Evolutionary conservation across 2,329 filamentous ascomycete species (phyloP).

Genomic region (Botrytis porri): DNA sequence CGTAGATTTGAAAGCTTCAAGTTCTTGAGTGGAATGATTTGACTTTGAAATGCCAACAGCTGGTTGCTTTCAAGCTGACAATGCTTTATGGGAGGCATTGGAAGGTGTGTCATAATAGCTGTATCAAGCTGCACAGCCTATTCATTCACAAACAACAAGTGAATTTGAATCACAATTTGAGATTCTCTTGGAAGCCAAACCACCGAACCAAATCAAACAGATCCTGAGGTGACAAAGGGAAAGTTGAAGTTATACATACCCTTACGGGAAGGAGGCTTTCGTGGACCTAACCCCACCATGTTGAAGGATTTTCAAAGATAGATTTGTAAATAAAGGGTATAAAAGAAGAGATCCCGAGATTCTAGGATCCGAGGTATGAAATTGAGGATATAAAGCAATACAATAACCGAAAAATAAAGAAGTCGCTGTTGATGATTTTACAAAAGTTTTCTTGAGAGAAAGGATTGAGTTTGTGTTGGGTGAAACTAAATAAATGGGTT

Average conservation of each 20-base stretch:
- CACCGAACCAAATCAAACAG: neutral
- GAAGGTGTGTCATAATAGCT: neutral
- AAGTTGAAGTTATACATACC: constrained; percentile 52
- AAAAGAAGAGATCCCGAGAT: neutral
- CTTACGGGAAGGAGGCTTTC: constrained; percentile 66
- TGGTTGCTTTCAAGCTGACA: neutral
- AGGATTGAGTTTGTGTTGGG: constrained; percentile 2
- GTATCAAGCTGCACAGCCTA: neutral
- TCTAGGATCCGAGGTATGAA: neutral
- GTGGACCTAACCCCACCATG: constrained; percentile 65
- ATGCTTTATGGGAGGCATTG: neutral
- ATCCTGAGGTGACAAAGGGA: neutral
- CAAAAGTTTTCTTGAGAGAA: neutral
- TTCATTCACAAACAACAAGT: neutral
- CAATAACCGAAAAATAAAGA: neutral
- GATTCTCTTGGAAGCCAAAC: neutral
- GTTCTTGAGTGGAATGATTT: neutral
- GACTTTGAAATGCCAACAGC: neutral
- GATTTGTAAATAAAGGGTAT: neutral
- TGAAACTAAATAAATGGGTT: neutral
- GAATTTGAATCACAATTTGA: neutral
- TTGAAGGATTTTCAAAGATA: constrained; percentile 27
- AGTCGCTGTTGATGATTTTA: neutral
- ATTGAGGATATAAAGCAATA: neutral
- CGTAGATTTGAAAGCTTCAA: neutral